Base-by-base conservation (phyloP, 257 asterid genomes). In the Gentiana macrophylla region DNA sequence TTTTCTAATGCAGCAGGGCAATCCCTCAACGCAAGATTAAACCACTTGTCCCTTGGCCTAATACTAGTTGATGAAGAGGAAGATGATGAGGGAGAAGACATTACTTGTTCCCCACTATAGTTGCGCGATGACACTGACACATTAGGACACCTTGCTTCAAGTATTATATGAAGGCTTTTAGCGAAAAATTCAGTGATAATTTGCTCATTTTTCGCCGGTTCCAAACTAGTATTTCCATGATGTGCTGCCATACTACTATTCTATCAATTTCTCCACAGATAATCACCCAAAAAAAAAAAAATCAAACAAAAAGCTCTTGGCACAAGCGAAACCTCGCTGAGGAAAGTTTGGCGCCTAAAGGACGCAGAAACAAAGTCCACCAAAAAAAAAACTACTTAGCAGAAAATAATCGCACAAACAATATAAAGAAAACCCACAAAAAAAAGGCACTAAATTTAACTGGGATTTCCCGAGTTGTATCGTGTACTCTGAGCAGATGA, bases 21-120 rank as follows among this genome's bases (percentile, higher is more conserved):
- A 65, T 85, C 95, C 77, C 79, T 81, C 6, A 85, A 79, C 2
- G 95, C 95, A 48, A 83, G 70, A 72, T 89, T 85, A 62, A 83
- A 85, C 95, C 95, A 89, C 72, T 76, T 89, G 70, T 89, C 97
- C 73, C 97, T 77, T 1, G 93, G 86, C 74, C 82, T 66, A 77
- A 80, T 47, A 72, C 88, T 77, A 4, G 94, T 73, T 0, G 90
- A 67, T 15, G 94, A 80, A 0, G 96, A 83, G 0, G 90, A 69
- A 0, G 97, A 83, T 0, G 95, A 81, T 0, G 94, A 80, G 0
- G 95, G 84, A 35, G 96, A 84, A 8, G 82, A 82, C 9, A 84
- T 38, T 52, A 75, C 78, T 48, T 84, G 97, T 63, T 88, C 96
- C 24, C 88, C 86, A 37, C 94, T 83, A 56, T 77, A 81, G 73